Percentiles rank a stretch among this genome's conserved stretches.
phyloP scores from a whole-genome alignment of 1,139 yeast species.

The Hansenula lynferdii region DNA sequence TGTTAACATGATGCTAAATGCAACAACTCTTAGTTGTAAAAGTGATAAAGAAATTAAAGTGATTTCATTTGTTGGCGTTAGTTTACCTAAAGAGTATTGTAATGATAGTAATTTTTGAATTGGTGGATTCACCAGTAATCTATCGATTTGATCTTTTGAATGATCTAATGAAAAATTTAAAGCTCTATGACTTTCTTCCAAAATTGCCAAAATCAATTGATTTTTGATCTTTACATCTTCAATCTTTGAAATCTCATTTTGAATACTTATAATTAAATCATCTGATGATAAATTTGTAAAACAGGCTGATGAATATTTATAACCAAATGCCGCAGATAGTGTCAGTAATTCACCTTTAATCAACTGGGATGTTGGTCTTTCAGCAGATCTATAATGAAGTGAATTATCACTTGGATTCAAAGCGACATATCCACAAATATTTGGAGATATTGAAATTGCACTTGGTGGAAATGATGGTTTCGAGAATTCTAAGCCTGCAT shows the following conservation, averaged over 20 bases:
- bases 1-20: constrained; percentile 73
- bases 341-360: constrained; percentile 13
- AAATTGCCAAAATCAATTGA: constrained; percentile 38
- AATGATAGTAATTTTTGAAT: constrained; percentile 60
- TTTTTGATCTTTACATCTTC: constrained; percentile 20
- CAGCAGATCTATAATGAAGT: neutral
- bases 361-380: neutral
- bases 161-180: constrained; percentile 66
- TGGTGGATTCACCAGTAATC: constrained; percentile 67
- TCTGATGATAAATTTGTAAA: constrained; percentile 61
- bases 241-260: constrained; percentile 37
- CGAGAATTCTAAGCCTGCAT: constrained; percentile 54
- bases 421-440: constrained; percentile 44
- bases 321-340: constrained; percentile 58
- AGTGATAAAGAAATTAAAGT: constrained; percentile 64
- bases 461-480: constrained; percentile 29
- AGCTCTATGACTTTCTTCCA: constrained; percentile 65
- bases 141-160: constrained; percentile 62
- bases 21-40: constrained; percentile 62
- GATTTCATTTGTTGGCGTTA: constrained; percentile 43
- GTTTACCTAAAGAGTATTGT: constrained; percentile 64
- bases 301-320: constrained; percentile 63
- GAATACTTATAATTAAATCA: constrained; percentile 56
- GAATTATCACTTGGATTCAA: constrained; percentile 18
- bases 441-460: constrained; percentile 51